Evolutionary conservation across 2,329 filamentous ascomycete species (phyloP).

Genomic region (Blumeria hordei): DNA sequence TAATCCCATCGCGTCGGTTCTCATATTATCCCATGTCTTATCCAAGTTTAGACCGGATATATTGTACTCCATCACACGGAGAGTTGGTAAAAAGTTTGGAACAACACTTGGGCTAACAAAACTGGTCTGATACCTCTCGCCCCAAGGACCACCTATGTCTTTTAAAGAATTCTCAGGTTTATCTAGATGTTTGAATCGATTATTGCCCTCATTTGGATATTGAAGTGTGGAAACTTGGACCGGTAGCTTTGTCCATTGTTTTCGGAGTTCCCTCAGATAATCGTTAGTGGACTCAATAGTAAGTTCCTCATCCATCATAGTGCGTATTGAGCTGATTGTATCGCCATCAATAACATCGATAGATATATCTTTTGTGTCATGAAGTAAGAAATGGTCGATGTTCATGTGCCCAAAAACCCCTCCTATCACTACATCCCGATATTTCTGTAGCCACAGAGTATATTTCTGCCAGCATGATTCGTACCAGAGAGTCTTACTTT

Average conservation of each 20-base stretch:
- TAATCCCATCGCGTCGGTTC: not conserved
- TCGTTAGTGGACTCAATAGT: slow-evolving; percentile 42
- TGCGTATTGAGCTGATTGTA: slow-evolving; percentile 13
- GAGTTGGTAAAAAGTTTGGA: slow-evolving; percentile 73
- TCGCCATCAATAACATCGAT: slow-evolving; percentile 22
- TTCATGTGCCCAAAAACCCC: slow-evolving; percentile 92
- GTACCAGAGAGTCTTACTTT: slow-evolving; percentile 73
- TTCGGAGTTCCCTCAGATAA: slow-evolving; percentile 57
- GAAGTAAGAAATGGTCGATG: slow-evolving; percentile 85
- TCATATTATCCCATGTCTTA: slow-evolving; percentile 8
- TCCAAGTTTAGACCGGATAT: slow-evolving; percentile 24
- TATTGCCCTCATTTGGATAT: not conserved
- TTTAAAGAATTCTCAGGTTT: slow-evolving; percentile 12
- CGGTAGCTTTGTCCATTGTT: slow-evolving; percentile 56
- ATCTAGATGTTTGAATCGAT: slow-evolving; percentile 9
- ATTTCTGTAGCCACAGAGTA: slow-evolving; percentile 70
- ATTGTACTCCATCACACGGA: slow-evolving; percentile 90
- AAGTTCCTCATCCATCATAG: slow-evolving; percentile 27
- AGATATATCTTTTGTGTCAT: slow-evolving; percentile 58
- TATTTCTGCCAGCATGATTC: slow-evolving; percentile 98
- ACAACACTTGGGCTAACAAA: slow-evolving; percentile 71
- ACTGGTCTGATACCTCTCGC: slow-evolving; percentile 62
- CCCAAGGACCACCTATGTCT: slow-evolving; percentile 56
- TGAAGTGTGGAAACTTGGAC: slow-evolving; percentile 14
- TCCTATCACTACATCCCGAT: slow-evolving; percentile 65